Evolutionary conservation across 2,329 filamentous ascomycete genomes (phyloP).

Genomic region (Nigrospora sphaerica): DNA sequence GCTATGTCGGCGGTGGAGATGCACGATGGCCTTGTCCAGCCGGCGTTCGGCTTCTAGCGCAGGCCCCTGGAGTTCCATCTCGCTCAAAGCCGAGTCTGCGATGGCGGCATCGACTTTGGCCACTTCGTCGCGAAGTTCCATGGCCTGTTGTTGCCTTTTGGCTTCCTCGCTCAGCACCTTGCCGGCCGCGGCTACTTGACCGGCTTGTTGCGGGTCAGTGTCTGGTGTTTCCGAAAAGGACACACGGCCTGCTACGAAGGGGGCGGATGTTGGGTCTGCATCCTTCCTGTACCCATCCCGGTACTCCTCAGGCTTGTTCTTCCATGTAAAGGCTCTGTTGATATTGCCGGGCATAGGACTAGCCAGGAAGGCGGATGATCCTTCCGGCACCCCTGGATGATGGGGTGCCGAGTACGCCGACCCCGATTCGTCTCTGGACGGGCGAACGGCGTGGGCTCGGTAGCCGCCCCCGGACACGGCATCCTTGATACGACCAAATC

Average conservation of each 20-base stretch:
- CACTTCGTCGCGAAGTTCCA: conserved; percentile 13
- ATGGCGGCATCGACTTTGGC: conserved; percentile 43
- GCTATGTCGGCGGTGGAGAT: conserved; percentile 58
- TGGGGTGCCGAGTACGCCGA: conserved; percentile 24
- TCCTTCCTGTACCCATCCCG: conserved; percentile 31
- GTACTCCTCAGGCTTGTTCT: conserved; percentile 56
- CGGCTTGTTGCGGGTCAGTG: neutral
- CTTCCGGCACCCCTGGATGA: conserved; percentile 27
- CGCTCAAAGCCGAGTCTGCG: conserved; percentile 51
- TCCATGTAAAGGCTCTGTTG: conserved; percentile 54
- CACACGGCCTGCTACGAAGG: neutral
- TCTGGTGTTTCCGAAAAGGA: no score
- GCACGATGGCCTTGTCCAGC: conserved; percentile 33
- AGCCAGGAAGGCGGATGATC: conserved; percentile 23
- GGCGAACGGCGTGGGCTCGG: conserved; percentile 42
- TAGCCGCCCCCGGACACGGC: conserved; percentile 56
- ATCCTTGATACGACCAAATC: conserved; percentile 79
- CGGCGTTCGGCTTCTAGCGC: conserved; percentile 41
- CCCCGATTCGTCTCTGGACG: conserved; percentile 52
- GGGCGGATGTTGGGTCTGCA: conserved; percentile 6
- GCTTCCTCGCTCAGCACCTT: conserved; percentile 10
- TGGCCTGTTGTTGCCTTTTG: conserved; percentile 9
- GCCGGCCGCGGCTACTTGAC: conserved; percentile 8
- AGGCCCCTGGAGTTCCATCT: conserved; percentile 50
- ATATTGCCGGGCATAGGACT: conserved; percentile 29